Base-by-base conservation (phyloP, 345 rosid species). In the Citrus hindsii region DNA sequence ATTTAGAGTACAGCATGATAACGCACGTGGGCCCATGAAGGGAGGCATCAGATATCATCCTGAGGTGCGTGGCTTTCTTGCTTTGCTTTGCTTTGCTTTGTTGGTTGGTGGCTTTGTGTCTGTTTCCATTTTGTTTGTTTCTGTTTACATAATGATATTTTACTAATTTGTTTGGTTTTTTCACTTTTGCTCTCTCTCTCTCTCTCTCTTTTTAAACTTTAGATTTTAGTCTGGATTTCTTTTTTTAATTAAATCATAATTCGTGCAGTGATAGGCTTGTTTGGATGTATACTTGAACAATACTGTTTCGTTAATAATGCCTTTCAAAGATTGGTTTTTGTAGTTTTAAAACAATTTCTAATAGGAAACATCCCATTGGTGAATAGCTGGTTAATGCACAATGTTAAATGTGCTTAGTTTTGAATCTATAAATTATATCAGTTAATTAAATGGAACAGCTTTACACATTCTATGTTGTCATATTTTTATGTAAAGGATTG, bases 41-140 rank as follows among this genome's bases (percentile, higher is more conserved):
- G 98, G 99, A 42, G 99, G 99, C 35, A 97, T 97, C 89, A 90
- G 99, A 92, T 97, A 91, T 79, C 99, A 97, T 84, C 99, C 92
- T 58, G 98, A 97, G 99, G 99, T 94, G 21, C 10, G 24, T 35
- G 2, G 22, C 1, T 58, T 58, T 12, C 30, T 62, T 4, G 14
- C n/a, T 46, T 68, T 51, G 21, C 55, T 46, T 68, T 51, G 19
- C 55, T 48, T 13, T 14, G 58, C 22, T 18, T 18, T 18, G 0
- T 16, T 53, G 58, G 22, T 53, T 53, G 58, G 58, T 53, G 21
- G 58, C 58, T 53, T 53, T 53, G 58, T 53, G 19, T 46, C 58
- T 19, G 58, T 18, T 53, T 53, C 24, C 5, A 56, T 25, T 64
- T n/a, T 56, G 27, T 76, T 67, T 19, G 61, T 30, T 78, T 73